Evolutionary conservation across 495 filamentous ascomycete species (phyloP).

Genomic region (Aspergillus egyptiacus): DNA sequence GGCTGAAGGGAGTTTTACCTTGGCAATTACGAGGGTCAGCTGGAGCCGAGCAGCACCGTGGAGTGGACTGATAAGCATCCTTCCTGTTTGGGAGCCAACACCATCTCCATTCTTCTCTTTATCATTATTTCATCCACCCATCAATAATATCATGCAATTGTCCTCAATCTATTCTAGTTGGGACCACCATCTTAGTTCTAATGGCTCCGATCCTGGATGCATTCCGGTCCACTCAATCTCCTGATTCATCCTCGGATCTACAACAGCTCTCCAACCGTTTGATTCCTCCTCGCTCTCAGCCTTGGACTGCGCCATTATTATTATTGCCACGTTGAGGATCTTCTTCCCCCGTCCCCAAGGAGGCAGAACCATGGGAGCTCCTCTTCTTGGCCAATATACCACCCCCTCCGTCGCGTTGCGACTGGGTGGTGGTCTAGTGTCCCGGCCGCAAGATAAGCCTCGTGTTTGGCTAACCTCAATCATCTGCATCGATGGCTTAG

Average conservation of each 20-base stretch:
- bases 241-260: too few species aligned
- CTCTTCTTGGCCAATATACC: neutral
- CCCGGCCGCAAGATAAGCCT: slow-evolving; percentile 32
- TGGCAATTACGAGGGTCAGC: too few species aligned
- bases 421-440: slow-evolving; percentile 22
- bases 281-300: neutral
- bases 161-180: too few species aligned
- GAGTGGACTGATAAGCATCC: slow-evolving; percentile 5
- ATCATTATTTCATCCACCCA: too few species aligned
- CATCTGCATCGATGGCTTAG: neutral
- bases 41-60: too few species aligned
- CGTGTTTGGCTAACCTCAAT: slow-evolving; percentile 5
- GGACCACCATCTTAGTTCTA: too few species aligned
- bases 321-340: neutral
- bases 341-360: neutral
- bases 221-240: too few species aligned
- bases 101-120: too few species aligned
- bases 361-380: neutral
- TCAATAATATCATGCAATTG: too few species aligned
- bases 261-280: neutral
- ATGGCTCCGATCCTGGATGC: too few species aligned
- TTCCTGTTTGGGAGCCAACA: neutral
- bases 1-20: too few species aligned
- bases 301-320: neutral
- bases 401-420: slow-evolving; percentile 8